These are phyloP conservation scores for Tricholoma terreum DNA, from an alignment of 768 basidiomycete species.

Conservation along the genomic window DNA sequence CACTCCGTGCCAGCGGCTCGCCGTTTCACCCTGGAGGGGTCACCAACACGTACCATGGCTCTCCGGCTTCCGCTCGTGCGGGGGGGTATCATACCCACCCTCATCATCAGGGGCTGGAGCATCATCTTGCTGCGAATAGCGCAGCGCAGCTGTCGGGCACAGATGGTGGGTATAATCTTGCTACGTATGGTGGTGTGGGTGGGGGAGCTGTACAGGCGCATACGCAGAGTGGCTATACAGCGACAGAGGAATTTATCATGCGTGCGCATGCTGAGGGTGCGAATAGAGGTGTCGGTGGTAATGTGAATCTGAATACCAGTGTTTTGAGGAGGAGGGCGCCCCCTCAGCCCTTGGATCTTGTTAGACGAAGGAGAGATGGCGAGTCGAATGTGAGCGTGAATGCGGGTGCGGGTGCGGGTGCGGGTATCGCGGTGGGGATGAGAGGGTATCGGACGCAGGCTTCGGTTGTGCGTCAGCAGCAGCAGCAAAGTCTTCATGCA, in stretches of 20 bases:
- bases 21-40: conserved; percentile 8
- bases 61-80: background rate
- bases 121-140: background rate
- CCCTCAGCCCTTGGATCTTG: conserved; percentile 35
- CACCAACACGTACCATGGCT: conserved; percentile 1
- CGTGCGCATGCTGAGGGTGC: conserved; percentile 43
- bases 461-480: conserved; percentile 21
- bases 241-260: conserved; percentile 67
- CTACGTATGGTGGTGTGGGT: background rate
- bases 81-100: background rate
- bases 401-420: conserved; percentile 24
- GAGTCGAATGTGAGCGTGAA: conserved; percentile 6
- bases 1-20: conserved; percentile 21
- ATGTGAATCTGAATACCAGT: conserved; percentile 3
- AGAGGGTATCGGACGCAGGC: conserved; percentile 42
- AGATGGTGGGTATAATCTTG: background rate
- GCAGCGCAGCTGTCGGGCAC: background rate
- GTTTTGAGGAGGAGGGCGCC: conserved; percentile 1
- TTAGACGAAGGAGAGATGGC: conserved; percentile 17
- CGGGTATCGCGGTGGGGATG: conserved; percentile 38
- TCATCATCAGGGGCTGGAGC: background rate
- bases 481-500: conserved; percentile 1
- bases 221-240: conserved; percentile 57
- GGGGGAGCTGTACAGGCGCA: conserved; percentile 15
- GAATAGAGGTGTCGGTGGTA: background rate